Evolutionary conservation across 768 basidiomycete species (phyloP), one percentile per base, ranked within the genome.

Genomic region (Neoboletus subvelutipes): DNA sequence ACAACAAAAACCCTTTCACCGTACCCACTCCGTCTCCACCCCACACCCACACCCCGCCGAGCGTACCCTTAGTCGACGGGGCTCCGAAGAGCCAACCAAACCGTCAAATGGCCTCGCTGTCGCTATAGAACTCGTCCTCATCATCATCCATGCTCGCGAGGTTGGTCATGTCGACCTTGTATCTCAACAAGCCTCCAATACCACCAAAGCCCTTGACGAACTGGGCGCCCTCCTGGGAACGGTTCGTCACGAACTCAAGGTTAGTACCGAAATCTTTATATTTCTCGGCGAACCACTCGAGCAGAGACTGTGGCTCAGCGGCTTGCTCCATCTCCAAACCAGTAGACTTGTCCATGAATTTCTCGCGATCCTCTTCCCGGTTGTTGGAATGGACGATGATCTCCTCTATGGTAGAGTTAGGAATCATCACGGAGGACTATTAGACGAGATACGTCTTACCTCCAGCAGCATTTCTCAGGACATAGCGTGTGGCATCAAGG

Each of bases 201-300:
- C 97, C 96, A 73, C 96, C 96, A 66, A 99, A 98, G 41, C 96
- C 96, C 72, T 95, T 96, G 66, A 96, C 94, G 77, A 97, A 98
- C 71, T 98, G 95, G 34, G 92, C 91, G 33, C 96, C 96, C 72
- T 99, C 96, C 71, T 98, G 96, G 9, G 94, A 95, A 52, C 88
- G 85, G 76, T 98, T 94, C 61, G 95, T 96, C 43, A 98, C 87
- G 70, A 98, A 98, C 77, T 95, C 94, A 58, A 98, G 86, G 64
- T 88, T 87, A 50, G 96, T 92, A 59, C 96, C 97, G 69, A 98
- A 98, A 41, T 96, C 93, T 73, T 92, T 94, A 81, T 98, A 99
- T 71, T 95, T 94, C 71, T 98, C 97, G 45, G 97, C 88, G 72
- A 98, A 94, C 97, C 97, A 98, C 73, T 99, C 97, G 57, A 99